A percentile compares a stretch with the other conserved stretches of the same genome.
Evolutionary conservation across 2,329 filamentous ascomycete genomes (phyloP).

Genomic region (Xylariaceae sp.): DNA sequence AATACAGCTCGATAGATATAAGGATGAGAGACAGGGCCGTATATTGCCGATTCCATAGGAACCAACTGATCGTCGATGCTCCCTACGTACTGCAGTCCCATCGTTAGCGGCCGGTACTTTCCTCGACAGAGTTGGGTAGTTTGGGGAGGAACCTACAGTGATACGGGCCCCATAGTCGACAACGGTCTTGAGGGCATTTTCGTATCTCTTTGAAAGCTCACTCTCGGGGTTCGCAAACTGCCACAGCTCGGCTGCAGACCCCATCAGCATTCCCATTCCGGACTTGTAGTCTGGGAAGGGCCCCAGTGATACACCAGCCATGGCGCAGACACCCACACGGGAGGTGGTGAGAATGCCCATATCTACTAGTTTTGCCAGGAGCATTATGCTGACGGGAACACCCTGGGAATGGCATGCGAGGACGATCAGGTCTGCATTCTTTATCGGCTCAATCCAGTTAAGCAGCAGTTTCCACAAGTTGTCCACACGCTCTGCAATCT

Average conservation of each 20-base stretch:
- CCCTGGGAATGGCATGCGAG: conserved; percentile 95
- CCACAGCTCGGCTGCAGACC: conserved; percentile 88
- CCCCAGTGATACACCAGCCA: conserved; percentile 88
- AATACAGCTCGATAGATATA: conserved; percentile 96
- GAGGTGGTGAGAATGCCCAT: conserved; percentile 75
- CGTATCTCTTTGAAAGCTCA: conserved; percentile 75
- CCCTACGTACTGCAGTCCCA: conserved; percentile 58
- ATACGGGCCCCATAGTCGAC: conserved; percentile 76
- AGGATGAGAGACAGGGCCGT: conserved; percentile 78
- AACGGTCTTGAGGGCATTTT: conserved; percentile 66
- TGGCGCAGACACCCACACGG: conserved; percentile 79
- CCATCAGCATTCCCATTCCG: conserved; percentile 77
- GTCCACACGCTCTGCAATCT: conserved; percentile 82
- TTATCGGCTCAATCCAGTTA: conserved; percentile 90
- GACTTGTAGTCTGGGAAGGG: conserved; percentile 91
- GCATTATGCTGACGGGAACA: conserved; percentile 87
- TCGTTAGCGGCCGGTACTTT: conserved; percentile 4
- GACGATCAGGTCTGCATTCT: conserved; percentile 80
- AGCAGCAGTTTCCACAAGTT: conserved; percentile 90
- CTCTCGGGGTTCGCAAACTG: conserved; percentile 83
- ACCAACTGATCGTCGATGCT: conserved; percentile 97
- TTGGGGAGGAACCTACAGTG: conserved; percentile 37
- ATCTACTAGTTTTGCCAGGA: conserved; percentile 87
- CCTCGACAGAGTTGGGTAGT: background rate
- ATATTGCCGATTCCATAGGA: conserved; percentile 87